Base-by-base conservation (phyloP, 306 rosid species). In the Rubus parviflorus region DNA sequence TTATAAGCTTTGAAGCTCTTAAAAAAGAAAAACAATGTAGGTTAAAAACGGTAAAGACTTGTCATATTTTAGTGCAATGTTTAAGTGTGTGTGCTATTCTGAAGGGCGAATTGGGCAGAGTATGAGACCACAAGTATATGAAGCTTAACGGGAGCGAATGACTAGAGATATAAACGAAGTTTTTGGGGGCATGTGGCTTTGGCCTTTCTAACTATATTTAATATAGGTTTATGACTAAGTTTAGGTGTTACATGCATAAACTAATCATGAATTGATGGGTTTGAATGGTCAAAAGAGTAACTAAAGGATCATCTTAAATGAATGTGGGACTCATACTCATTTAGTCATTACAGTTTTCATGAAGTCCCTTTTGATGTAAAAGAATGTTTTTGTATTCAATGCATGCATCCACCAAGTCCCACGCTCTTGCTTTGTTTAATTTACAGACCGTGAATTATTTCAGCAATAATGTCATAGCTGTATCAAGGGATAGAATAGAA, bases 381-480 rank as follows among this genome's bases (percentile, higher is more conserved):
- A 54, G 67, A 40, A 73, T 40, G 76, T 40, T 17, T 72, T 8
- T 46, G 15, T 20, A 51, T 71, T 71, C 75, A 71, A 71, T 54
- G 76, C 52, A 73, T 7, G 13, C 76, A 56, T 12, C 41, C 46
- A 52, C 63, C n/a, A 5, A 72, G 12, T 17, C 0, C 14, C 35
- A 30, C 35, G 35, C 35, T 30, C 4, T 20, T 43, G 38, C 9
- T 68, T 47, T 47, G 7, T 20, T 41, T 22, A 45, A 46, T 12
- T 46, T 15, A 58, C 64, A 58, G 16, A 58, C 6, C 10, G 8
- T 54, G 64, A 58, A 22, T 4, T 12, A 23, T 58, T 23, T 58
- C 30, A 11, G 37, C 38, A 23, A 23, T 58, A 58, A 22, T 58
- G 64, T n/a, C 15, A 58, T 7, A 23, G 38, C 64, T 58, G 11